Evolutionary conservation across 495 filamentous ascomycete genomes (phyloP).

Genomic region (Xylaria sp.): DNA sequence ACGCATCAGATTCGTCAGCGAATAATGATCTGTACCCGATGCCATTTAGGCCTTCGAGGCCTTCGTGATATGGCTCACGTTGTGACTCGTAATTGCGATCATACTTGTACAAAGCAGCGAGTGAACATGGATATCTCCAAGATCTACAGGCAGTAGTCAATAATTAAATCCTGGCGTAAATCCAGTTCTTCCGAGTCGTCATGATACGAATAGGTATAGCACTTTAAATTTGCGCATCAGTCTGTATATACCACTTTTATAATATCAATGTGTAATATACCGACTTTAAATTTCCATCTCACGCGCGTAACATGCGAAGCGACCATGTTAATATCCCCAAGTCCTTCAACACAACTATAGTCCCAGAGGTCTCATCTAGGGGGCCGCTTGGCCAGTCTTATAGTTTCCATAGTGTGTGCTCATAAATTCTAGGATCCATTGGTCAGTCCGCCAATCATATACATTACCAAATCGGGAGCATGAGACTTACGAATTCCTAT

Average conservation of each 20-base stretch:
- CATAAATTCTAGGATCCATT: conserved; percentile 7
- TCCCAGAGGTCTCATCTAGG: background rate
- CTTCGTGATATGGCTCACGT: background rate
- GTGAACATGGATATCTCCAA: background rate
- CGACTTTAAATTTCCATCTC: background rate
- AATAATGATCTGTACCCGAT: too few relatives aligned
- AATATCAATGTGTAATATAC: background rate
- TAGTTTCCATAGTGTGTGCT: background rate
- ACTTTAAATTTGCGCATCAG: background rate
- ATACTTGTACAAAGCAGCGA: background rate
- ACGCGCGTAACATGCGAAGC: background rate
- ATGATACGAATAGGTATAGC: background rate
- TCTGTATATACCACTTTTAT: background rate
- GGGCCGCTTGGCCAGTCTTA: conserved; percentile 10
- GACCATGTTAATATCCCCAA: background rate
- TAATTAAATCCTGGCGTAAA: background rate
- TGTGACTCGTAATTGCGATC: background rate
- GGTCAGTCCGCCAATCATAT: background rate
- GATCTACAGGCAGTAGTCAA: background rate
- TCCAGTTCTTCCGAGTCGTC: background rate
- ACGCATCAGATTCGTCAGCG: background rate
- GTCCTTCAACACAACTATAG: background rate
- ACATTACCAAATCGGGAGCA: background rate
- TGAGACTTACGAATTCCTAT: conserved; percentile 9
- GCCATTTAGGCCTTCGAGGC: background rate